These are phyloP conservation scores for Diutina neorugosa DNA, from an alignment of 1,139 yeast genomes.

Conservation along the genomic window DNA sequence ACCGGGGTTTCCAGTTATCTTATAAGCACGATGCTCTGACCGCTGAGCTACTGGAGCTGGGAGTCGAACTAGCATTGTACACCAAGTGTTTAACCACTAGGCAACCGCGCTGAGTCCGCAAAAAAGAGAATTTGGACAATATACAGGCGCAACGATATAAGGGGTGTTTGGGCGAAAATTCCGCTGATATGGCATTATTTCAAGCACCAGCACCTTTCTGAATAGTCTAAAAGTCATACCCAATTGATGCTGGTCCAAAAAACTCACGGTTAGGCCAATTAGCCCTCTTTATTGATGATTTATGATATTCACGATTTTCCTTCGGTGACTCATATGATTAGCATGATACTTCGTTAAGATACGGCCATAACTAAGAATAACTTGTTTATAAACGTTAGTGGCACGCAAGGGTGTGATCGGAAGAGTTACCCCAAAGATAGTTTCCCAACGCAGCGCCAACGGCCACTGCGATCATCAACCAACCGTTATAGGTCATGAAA, in stretches of 20 bases:
- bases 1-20: not conserved
- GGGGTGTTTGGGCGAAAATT: not conserved
- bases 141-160: not conserved
- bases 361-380: not conserved
- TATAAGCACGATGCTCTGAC: conserved; percentile 5
- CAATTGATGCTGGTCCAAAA: no score
- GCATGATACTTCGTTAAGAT: not conserved
- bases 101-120: not conserved
- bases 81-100: not conserved
- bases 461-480: conserved; percentile 67
- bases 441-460: conserved; percentile 60
- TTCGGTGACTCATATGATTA: not conserved
- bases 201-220: no score
- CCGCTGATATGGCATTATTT: no score
- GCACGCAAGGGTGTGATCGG: conserved; percentile 32
- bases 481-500: conserved; percentile 78
- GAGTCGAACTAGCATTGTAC: not conserved
- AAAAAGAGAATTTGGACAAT: not conserved
- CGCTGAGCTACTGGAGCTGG: conserved; percentile 4
- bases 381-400: conserved; percentile 18
- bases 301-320: no score
- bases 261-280: no score
- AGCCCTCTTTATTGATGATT: no score
- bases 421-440: conserved; percentile 39
- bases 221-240: no score